phyloP scores from a whole-genome alignment of 2,329 filamentous ascomycete genomes.

The Corynespora cassiicola region DNA sequence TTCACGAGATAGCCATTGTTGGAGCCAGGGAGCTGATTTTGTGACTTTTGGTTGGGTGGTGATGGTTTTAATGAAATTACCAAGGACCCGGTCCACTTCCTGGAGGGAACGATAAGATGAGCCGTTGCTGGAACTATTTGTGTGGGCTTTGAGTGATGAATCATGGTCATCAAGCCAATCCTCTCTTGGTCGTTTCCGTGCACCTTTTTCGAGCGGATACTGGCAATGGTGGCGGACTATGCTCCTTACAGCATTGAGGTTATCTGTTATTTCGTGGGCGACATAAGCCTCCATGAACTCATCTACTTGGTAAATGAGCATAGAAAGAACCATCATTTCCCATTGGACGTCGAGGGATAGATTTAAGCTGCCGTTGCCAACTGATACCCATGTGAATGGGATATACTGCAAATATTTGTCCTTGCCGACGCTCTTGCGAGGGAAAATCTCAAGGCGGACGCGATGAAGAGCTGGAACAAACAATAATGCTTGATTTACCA shows the following conservation, averaged over 20 bases:
- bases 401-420: constrained; percentile 33
- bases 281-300: constrained; percentile 29
- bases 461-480: constrained; percentile 5
- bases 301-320: constrained; percentile 31
- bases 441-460: constrained; percentile 15
- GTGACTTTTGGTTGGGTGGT: not conserved
- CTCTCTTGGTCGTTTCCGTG: no score
- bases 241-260: not conserved
- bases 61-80: not conserved
- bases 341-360: constrained; percentile 14
- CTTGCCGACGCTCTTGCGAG: constrained; percentile 9
- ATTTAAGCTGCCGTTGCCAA: constrained; percentile 10
- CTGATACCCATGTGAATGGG: constrained; percentile 27
- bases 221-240: constrained; percentile 1
- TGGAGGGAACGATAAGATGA: no score
- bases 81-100: no score
- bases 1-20: constrained; percentile 9
- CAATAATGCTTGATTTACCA: constrained; percentile 1
- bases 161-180: no score
- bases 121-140: no score
- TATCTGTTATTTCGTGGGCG: not conserved
- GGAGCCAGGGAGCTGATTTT: constrained; percentile 1
- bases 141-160: no score
- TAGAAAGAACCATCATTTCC: constrained; percentile 33
- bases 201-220: no score